These are phyloP conservation scores for Hericium rajendrae DNA, from an alignment of 768 basidiomycete species.

Conservation along the genomic window DNA sequence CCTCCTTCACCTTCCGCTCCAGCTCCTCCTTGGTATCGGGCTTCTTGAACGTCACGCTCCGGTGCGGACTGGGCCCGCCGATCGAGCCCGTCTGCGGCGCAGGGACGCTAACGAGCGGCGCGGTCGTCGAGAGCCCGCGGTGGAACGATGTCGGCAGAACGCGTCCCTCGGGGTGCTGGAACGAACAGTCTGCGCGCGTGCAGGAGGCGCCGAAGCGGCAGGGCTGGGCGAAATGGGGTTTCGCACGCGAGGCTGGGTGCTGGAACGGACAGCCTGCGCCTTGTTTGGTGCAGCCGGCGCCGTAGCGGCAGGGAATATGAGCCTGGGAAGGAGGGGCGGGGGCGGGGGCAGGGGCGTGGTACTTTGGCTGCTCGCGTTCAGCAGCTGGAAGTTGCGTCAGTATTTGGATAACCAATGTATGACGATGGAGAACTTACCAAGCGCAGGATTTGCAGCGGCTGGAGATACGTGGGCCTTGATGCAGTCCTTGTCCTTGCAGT, in stretches of 20 bases:
- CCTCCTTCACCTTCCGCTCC: constrained; percentile 14
- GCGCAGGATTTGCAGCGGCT: constrained; percentile 54
- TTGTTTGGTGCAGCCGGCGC: constrained; percentile 74
- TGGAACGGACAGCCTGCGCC: constrained; percentile 49
- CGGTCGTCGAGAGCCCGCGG: constrained; percentile 54
- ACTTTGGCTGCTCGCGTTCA: constrained; percentile 6
- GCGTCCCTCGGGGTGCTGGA: constrained; percentile 83
- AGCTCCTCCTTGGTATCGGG: constrained; percentile 24
- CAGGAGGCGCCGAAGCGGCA: constrained; percentile 82
- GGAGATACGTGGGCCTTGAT: constrained; percentile 87
- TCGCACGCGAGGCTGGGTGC: constrained; percentile 27
- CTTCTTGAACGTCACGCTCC: constrained; percentile 65
- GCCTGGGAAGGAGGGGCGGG: constrained; percentile 13
- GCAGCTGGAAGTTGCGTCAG: neutral
- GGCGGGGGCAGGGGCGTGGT: neutral
- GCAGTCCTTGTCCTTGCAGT: constrained; percentile 92
- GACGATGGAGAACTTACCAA: constrained; percentile 32
- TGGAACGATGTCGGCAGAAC: constrained; percentile 76
- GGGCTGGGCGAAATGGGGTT: constrained; percentile 20
- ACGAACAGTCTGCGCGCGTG: constrained; percentile 60
- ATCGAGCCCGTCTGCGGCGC: constrained; percentile 61
- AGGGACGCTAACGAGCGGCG: constrained; percentile 51
- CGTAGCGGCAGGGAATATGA: constrained; percentile 66
- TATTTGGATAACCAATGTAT: neutral
- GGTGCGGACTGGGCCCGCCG: constrained; percentile 53